Conservation (phyloP, 1,284 basidiomycete genomes). For the Boletus semigastroideus region DNA sequence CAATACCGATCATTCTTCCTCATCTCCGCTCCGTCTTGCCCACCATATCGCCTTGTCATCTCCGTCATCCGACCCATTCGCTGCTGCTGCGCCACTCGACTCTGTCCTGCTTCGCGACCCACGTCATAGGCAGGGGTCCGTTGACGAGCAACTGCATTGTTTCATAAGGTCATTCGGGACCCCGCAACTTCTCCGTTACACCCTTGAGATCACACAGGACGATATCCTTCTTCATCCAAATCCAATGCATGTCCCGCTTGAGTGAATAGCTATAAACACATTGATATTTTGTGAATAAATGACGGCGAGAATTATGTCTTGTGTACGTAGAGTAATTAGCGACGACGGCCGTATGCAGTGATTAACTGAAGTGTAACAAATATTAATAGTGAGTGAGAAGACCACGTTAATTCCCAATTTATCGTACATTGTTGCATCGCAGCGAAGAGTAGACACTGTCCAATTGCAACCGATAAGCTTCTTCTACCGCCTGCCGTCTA, state of each 20-base stretch:
- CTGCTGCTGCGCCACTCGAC: constrained; percentile 24
- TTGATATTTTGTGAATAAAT: constrained; percentile 8
- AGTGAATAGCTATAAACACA: constrained; percentile 6
- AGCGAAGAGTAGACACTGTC: constrained; percentile 48
- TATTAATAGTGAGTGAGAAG: constrained; percentile 13
- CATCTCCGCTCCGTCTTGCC: constrained; percentile 35
- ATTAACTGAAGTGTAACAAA: constrained; percentile 10
- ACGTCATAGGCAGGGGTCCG: constrained; percentile 18
- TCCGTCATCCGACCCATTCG: constrained; percentile 29
- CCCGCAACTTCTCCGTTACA: constrained; percentile 18
- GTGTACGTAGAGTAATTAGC: constrained; percentile 24
- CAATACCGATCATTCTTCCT: constrained; percentile 12
- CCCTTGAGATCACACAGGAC: constrained; percentile 24
- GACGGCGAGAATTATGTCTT: constrained; percentile 9
- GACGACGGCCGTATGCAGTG: constrained; percentile 4
- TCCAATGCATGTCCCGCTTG: background rate
- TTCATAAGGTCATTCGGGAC: constrained; percentile 34
- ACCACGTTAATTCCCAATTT: constrained; percentile 11
- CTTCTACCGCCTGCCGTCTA: constrained; percentile 62
- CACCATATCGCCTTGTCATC: constrained; percentile 47
- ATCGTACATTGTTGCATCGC: constrained; percentile 12
- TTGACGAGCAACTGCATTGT: constrained; percentile 30
- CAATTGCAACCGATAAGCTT: constrained; percentile 49
- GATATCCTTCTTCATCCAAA: constrained; percentile 16
- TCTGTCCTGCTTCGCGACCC: constrained; percentile 30